Percentiles rank a stretch among this genome's conserved stretches.
Evolutionary conservation across 441 rosid species (phyloP).

Genomic region (Iberis amara): DNA sequence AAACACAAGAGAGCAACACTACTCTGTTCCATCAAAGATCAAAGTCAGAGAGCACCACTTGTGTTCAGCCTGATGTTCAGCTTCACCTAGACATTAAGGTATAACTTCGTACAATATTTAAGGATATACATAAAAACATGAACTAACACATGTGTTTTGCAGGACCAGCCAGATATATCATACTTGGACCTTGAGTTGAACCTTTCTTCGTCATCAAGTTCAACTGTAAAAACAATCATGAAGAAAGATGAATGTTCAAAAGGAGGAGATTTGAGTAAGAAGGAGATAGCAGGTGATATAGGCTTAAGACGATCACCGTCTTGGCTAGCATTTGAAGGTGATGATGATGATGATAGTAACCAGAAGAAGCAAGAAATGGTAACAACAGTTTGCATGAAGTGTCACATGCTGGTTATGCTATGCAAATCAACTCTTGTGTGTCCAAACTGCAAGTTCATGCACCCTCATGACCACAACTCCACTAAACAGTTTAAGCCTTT

Average conservation of each 20-base stretch:
- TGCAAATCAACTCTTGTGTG: conserved; percentile 70
- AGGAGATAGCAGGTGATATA: conserved; percentile 16
- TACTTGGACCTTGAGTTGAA: conserved; percentile 65
- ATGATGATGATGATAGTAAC: conserved; percentile 34
- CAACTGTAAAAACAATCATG: conserved; percentile 28
- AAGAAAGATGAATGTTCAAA: conserved; percentile 22
- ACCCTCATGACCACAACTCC: conserved; percentile 48
- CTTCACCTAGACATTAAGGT: conserved; percentile 71
- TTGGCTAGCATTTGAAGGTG: conserved; percentile 42
- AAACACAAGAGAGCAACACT: conserved; percentile 20
- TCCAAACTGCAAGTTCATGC: conserved; percentile 85
- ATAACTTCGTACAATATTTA: not conserved
- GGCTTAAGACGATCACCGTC: conserved; percentile 39
- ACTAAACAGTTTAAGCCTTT: conserved; percentile 43
- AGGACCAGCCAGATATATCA: not conserved
- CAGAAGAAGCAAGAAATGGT: conserved; percentile 52
- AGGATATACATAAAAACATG: conserved; percentile 4
- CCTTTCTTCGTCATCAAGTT: conserved; percentile 46
- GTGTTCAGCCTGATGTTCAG: conserved; percentile 38
- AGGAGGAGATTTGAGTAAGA: conserved; percentile 27
- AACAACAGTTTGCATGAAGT: conserved; percentile 64
- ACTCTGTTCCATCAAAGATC: conserved; percentile 17
- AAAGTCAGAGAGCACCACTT: conserved; percentile 15
- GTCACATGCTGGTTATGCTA: conserved; percentile 90
- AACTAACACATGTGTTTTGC: conserved; percentile 13